Percentiles rank a stretch among this genome's conserved stretches.
phyloP scores from a whole-genome alignment of 768 basidiomycete species.

The Coprinopsis sp. region DNA sequence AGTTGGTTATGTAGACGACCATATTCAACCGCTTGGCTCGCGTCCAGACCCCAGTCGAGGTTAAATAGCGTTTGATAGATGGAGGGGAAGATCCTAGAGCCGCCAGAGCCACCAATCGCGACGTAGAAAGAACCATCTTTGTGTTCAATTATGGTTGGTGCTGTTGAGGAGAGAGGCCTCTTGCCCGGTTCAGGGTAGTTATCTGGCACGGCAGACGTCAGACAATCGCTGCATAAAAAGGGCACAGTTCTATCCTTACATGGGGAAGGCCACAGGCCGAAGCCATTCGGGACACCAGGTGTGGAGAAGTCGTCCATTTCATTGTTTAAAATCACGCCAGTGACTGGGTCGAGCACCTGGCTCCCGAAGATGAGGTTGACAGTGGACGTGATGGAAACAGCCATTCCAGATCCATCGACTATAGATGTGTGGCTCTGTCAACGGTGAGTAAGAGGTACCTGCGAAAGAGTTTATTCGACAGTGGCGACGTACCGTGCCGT shows the following conservation, averaged over 20 bases:
- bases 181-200: slow-evolving; percentile 89
- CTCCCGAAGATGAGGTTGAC: slow-evolving; percentile 91
- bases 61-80: slow-evolving; percentile 78
- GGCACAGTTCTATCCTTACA: slow-evolving; percentile 39
- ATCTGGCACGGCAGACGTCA: slow-evolving; percentile 37
- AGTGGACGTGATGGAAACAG: slow-evolving; percentile 80
- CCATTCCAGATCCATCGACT: slow-evolving; percentile 83
- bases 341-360: slow-evolving; percentile 77
- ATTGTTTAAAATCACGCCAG: slow-evolving; percentile 87
- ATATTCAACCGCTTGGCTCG: slow-evolving; percentile 77
- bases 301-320: slow-evolving; percentile 96
- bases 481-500: slow-evolving; percentile 68
- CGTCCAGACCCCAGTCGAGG: slow-evolving; percentile 76
- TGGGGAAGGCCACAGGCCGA: slow-evolving; percentile 78
- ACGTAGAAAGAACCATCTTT: slow-evolving; percentile 67
- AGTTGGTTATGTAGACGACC: slow-evolving; percentile 86
- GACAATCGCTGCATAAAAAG: neutral
- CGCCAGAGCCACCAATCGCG: slow-evolving; percentile 82
- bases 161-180: slow-evolving; percentile 83
- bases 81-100: slow-evolving; percentile 77
- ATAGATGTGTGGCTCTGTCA: slow-evolving; percentile 78
- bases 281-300: slow-evolving; percentile 79
- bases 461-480: neutral
- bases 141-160: slow-evolving; percentile 77
- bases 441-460: neutral